These are phyloP conservation scores for Colletotrichum neosansevieriae DNA, from an alignment of 2,329 filamentous ascomycete genomes.

Conservation along the genomic window DNA sequence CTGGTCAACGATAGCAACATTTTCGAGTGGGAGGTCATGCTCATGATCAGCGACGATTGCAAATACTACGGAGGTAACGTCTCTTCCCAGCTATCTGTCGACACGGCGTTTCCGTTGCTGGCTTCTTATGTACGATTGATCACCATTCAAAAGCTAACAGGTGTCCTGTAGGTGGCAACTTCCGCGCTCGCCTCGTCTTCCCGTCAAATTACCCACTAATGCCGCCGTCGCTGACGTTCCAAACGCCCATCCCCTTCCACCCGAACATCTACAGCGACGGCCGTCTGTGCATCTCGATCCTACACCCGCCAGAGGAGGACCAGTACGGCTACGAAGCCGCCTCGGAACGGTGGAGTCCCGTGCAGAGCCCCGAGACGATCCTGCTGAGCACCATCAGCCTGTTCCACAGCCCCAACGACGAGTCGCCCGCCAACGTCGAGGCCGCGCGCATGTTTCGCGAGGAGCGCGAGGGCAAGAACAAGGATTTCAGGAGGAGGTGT, in stretches of 20 bases:
- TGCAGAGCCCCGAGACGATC: slow-evolving; percentile 96
- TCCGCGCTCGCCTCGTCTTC: slow-evolving; percentile 86
- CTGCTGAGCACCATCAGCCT: slow-evolving; percentile 92
- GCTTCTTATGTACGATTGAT: not conserved
- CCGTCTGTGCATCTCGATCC: slow-evolving; percentile 94
- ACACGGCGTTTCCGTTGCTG: not conserved
- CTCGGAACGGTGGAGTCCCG: slow-evolving; percentile 91
- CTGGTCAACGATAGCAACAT: slow-evolving; percentile 87
- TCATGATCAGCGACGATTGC: slow-evolving; percentile 96
- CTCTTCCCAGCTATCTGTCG: not conserved
- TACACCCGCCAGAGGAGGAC: slow-evolving; percentile 95
- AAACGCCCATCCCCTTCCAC: slow-evolving; percentile 86
- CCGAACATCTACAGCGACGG: slow-evolving; percentile 93
- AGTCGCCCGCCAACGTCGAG: slow-evolving; percentile 95
- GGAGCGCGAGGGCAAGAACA: slow-evolving; percentile 70
- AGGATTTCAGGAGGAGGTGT: slow-evolving; percentile 83
- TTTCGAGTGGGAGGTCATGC: slow-evolving; percentile 98
- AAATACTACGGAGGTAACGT: slow-evolving; percentile 89
- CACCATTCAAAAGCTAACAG: not conserved
- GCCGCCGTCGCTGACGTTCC: slow-evolving; percentile 90
- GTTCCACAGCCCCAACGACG: slow-evolving; percentile 92
- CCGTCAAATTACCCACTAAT: slow-evolving; percentile 87
- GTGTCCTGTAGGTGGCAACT: slow-evolving; percentile 80
- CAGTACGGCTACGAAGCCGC: slow-evolving; percentile 93
- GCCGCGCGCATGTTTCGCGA: slow-evolving; percentile 90